These are phyloP conservation scores for Mycena belliarum DNA, from an alignment of 768 basidiomycete genomes.

Conservation along the genomic window DNA sequence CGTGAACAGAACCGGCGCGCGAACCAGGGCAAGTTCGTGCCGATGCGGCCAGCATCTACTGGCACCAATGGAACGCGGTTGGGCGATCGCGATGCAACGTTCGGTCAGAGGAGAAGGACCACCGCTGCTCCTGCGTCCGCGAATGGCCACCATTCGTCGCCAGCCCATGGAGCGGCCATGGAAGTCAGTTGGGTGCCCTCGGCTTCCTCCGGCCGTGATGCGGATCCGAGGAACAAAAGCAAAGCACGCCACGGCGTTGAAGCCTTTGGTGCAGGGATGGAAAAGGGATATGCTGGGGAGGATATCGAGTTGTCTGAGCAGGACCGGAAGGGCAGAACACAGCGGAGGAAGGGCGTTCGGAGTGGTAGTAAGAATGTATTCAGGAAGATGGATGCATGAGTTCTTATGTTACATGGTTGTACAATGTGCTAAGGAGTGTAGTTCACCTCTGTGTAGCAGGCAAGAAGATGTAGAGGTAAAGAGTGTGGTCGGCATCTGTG, in stretches of 20 bases:
- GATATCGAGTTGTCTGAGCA: slow-evolving; percentile 54
- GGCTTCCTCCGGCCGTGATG: slow-evolving; percentile 32
- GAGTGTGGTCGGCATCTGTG: not conserved
- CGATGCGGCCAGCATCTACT: slow-evolving; percentile 51
- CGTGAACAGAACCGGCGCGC: slow-evolving; percentile 46
- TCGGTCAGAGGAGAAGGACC: slow-evolving; percentile 65
- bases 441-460: not conserved
- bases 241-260: slow-evolving; percentile 64
- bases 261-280: slow-evolving; percentile 86
- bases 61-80: slow-evolving; percentile 26
- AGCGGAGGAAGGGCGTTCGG: slow-evolving; percentile 74
- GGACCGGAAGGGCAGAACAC: slow-evolving; percentile 76
- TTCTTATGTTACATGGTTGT: not conserved
- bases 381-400: slow-evolving; percentile 18
- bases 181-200: slow-evolving; percentile 85
- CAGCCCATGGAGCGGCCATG: slow-evolving; percentile 39
- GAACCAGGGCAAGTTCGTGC: slow-evolving; percentile 60
- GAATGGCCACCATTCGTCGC: slow-evolving; percentile 23
- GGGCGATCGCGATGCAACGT: slow-evolving; percentile 56
- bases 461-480: not conserved
- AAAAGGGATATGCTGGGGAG: slow-evolving; percentile 65
- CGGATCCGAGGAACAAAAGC: slow-evolving; percentile 35
- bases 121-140: slow-evolving; percentile 17
- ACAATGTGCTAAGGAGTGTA: slow-evolving; percentile 3
- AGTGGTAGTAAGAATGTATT: slow-evolving; percentile 92